A percentile compares a stretch with the other conserved stretches of the same genome.
These are phyloP conservation scores for Thelephora ganbajun DNA, from an alignment of 768 basidiomycete species.

Conservation along the genomic window DNA sequence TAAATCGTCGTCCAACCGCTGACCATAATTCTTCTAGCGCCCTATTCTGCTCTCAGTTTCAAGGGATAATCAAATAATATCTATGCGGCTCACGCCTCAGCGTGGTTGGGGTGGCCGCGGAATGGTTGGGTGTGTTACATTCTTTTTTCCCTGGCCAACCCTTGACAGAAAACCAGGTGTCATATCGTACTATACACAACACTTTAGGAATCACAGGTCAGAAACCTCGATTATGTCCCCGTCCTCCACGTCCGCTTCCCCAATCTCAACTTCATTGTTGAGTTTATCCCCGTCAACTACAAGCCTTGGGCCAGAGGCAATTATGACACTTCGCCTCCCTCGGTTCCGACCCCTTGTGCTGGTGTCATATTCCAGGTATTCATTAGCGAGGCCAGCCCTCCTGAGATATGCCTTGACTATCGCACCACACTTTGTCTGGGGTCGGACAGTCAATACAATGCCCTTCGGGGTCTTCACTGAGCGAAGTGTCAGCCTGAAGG, in stretches of 20 bases:
- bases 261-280: constrained; percentile 43
- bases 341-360: constrained; percentile 19
- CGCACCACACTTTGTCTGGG: constrained; percentile 62
- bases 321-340: constrained; percentile 12
- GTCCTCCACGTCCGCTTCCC: constrained; percentile 60
- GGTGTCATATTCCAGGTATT: constrained; percentile 25
- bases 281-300: constrained; percentile 63
- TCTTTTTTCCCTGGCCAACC: neutral
- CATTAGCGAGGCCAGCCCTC: constrained; percentile 43
- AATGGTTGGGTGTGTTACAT: constrained; percentile 51
- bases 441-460: constrained; percentile 54
- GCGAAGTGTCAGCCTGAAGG: constrained; percentile 53
- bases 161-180: constrained; percentile 8
- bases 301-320: constrained; percentile 31
- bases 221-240: constrained; percentile 69
- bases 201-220: constrained; percentile 26
- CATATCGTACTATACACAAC: constrained; percentile 10
- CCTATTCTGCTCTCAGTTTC: constrained; percentile 44
- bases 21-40: constrained; percentile 25
- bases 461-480: constrained; percentile 37
- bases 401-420: constrained; percentile 68
- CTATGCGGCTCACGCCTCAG: constrained; percentile 49
- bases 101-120: constrained; percentile 84
- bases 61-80: constrained; percentile 23
- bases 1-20: neutral